Evolutionary conservation across 1,284 basidiomycete genomes (phyloP), one percentile per base, ranked within the genome.

Genomic region (Pyrrhoderma noxium): DNA sequence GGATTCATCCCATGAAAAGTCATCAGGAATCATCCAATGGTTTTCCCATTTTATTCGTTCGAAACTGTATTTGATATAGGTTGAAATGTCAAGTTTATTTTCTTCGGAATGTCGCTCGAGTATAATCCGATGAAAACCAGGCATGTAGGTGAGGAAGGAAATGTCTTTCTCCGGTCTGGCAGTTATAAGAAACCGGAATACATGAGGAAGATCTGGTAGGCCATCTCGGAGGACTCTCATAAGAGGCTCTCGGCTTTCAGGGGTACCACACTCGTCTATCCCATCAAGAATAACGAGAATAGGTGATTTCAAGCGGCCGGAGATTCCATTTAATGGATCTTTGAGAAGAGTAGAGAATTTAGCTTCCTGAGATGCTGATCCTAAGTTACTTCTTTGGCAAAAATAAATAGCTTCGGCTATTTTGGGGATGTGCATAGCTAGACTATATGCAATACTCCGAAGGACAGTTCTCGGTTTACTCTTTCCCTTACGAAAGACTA

Each of bases 401-500:
- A 35, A 16, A 25, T 21, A 16, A 11, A 48, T 18, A 38, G 8
- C 14, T 19, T 8, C 3, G 11, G 9, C 37, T 35, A 39, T 40
- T 14, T 35, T 16, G 19, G 47, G 8, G 16, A 39, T 25, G 14
- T 31, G 27, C 27, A 16, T 4, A 5, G 47, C 36, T 4, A 48
- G 47, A 9, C 41, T n/a, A 9, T 39, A 48, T 9, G 36, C 37
- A 18, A 48, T 18, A 8, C 36, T 22, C 9, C 21, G 9, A 25
- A 48, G 18, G 9, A 48, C 35, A 13, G 36, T 9, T 1, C n/a
- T 3, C 3, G 47, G 47, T n/a, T 7, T 18, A 8, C 45, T 37
- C 18, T 19, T 9, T 8, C 55, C 45, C 25, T 57, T 35, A 22
- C 56, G 36, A 37, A 60, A 60, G 44, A 57, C 55, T 11, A 13